These are phyloP conservation scores for Fusarium chaquense DNA, from an alignment of 2,329 filamentous ascomycete species.

Conservation along the genomic window DNA sequence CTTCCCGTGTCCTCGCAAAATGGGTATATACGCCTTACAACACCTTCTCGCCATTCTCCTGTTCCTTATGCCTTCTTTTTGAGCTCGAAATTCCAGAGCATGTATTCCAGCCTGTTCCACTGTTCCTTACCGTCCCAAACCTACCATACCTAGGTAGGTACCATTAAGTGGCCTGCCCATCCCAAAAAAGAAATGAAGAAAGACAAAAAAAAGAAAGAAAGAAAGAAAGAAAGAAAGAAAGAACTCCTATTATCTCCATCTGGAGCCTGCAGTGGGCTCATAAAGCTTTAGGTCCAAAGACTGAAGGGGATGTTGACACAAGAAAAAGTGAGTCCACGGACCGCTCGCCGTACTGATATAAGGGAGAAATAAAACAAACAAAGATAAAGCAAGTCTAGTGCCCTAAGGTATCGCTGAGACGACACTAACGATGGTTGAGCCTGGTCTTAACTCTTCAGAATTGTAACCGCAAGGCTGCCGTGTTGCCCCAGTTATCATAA, in stretches of 20 bases:
- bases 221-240: conserved; percentile 8
- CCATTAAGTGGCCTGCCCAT: conserved; percentile 42
- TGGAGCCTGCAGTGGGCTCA: conserved; percentile 12
- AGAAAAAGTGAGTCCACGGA: conserved; percentile 22
- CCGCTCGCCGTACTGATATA: conserved; percentile 37
- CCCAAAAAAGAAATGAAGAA: conserved; percentile 17
- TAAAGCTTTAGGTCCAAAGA: conserved; percentile 32
- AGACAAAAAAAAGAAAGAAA: conserved; percentile 8
- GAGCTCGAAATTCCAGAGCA: conserved; percentile 19
- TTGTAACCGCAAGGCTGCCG: conserved; percentile 26
- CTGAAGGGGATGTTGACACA: conserved; percentile 21
- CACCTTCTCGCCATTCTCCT: conserved; percentile 33
- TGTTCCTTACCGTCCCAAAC: conserved; percentile 1
- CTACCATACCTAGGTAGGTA: background rate
- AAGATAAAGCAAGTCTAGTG: conserved; percentile 37
- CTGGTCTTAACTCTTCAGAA: conserved; percentile 18
- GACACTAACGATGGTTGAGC: conserved; percentile 20
- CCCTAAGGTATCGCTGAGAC: conserved; percentile 18
- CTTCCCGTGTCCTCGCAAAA: conserved; percentile 41
- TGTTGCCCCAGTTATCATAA: conserved; percentile 39
- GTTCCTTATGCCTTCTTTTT: conserved; percentile 19
- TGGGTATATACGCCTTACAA: conserved; percentile 52
- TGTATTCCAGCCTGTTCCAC: conserved; percentile 20
- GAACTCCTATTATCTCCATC: conserved; percentile 30
- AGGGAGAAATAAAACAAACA: conserved; percentile 27